Base-by-base conservation (phyloP, 305 asterid species). In the Andrographis paniculata region DNA sequence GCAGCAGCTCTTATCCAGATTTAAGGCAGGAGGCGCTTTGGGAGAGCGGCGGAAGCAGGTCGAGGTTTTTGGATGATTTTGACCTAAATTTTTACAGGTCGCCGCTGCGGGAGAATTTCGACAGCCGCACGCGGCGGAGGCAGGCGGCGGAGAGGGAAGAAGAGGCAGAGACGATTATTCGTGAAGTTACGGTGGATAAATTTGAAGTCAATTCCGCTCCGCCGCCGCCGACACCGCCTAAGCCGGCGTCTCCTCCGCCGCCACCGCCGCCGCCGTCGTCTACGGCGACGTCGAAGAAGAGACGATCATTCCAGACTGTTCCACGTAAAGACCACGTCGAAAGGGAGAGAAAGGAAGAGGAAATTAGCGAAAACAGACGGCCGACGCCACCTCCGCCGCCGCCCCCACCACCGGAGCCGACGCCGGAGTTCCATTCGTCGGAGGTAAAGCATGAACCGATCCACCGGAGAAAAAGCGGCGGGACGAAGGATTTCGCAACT, bases 1-100 rank as follows among this genome's bases (percentile, higher is more conserved):
- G 54, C 45, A 84, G 92, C 18, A 84, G 84, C 22, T 88, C 93
- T 18, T 81, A 84, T 61, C 95, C 97, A 4, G 95, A 88, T 77
- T 68, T 81, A 14, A 60, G 89, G 64, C 84, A 74, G 62, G 82
- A 65, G 13, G 52, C 73, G 24, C n/a, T 55, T 49, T 69, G 81
- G 97, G 89, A 61, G 49, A 58, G 63, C 24, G 62, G 67, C 18
- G 80, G 61, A 22, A 65, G 48, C 8, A 67, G 70, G 67, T 52
- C 59, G 36, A 75, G 73, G 54, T 71, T 56, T 66, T 60, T 42
- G 41, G 94, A 87, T 64, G 97, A 87, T 58, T 71, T 76, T 52
- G 88, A 77, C 18, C 77, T 84, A 50, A 66, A 71, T 18, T 57
- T 60, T 48, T 55, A 78, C 61, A 64, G 75, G 9, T 59, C 71